Conservation (phyloP, 1,284 basidiomycete genomes). For the Microbotryum lychnidis-dioicae region DNA sequence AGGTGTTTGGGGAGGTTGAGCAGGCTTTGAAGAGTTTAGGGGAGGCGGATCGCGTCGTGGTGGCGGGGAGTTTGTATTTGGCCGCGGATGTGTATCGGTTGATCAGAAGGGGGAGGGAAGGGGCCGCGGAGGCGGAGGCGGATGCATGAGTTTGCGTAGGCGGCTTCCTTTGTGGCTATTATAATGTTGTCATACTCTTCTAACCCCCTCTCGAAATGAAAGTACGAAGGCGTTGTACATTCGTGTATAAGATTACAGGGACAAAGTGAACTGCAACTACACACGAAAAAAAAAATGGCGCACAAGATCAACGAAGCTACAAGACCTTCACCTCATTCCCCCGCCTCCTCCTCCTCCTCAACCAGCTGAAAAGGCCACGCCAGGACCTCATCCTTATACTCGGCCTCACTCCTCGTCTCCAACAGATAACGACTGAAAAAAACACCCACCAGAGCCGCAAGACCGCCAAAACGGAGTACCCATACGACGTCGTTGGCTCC, state of each 20-base stretch:
- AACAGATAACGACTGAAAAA: slow-evolving; percentile 32
- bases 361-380: neutral
- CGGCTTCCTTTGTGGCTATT: too few species aligned
- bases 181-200: too few species aligned
- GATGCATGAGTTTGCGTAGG: too few species aligned
- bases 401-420: slow-evolving; percentile 17
- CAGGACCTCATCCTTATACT: neutral
- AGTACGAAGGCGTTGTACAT: too few species aligned
- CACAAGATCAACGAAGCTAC: too few species aligned
- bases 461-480: slow-evolving; percentile 41
- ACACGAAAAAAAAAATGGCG: too few species aligned
- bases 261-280: too few species aligned
- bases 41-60: slow-evolving; percentile 49
- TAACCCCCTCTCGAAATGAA: too few species aligned
- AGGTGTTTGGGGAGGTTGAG: slow-evolving; percentile 19
- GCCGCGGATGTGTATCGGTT: slow-evolving; percentile 75
- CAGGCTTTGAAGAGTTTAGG: slow-evolving; percentile 31
- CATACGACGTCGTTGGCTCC: slow-evolving; percentile 37
- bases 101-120: slow-evolving; percentile 1
- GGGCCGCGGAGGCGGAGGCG: too few species aligned
- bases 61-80: slow-evolving; percentile 85
- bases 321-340: neutral
- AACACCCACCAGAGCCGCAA: slow-evolving; percentile 36
- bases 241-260: too few species aligned
- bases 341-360: neutral